Evolutionary conservation across 108 stramenopile species (phyloP).

Genomic region (Pseudonitzschia multistriata): DNA sequence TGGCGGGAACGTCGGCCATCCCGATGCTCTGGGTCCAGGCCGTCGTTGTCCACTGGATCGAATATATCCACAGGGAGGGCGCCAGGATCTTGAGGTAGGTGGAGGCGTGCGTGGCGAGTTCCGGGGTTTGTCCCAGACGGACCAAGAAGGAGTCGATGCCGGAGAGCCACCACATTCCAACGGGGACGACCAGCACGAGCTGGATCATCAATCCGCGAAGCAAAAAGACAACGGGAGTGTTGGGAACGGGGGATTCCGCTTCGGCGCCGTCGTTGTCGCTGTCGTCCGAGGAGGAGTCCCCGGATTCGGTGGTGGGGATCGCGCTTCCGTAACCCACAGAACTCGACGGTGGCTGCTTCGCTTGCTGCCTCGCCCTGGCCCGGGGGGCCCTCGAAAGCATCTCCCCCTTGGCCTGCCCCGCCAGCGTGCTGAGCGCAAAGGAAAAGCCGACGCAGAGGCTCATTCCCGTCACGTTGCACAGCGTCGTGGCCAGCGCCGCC

Average conservation of each 20-base stretch:
- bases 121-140: conserved; percentile 47
- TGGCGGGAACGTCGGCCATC: conserved; percentile 53
- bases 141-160: conserved; percentile 44
- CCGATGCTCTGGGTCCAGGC: conserved; percentile 58
- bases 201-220: conserved; percentile 56
- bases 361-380: conserved; percentile 1
- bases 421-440: conserved; percentile 43
- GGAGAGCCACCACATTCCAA: conserved; percentile 52
- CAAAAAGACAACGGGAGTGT: conserved; percentile 47
- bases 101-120: conserved; percentile 43
- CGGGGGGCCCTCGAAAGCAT: conserved; percentile 16
- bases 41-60: conserved; percentile 55
- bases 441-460: conserved; percentile 55
- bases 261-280: neutral
- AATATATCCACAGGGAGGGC: conserved; percentile 50
- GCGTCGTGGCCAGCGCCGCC: conserved; percentile 62
- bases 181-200: conserved; percentile 44
- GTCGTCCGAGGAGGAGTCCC: no score
- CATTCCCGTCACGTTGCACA: conserved; percentile 69
- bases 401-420: conserved; percentile 39
- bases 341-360: neutral
- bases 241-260: neutral
- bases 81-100: conserved; percentile 46
- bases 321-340: neutral
- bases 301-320: neutral